These are phyloP conservation scores for Venturia nashicola DNA, from an alignment of 2,329 filamentous ascomycete species.

Conservation along the genomic window DNA sequence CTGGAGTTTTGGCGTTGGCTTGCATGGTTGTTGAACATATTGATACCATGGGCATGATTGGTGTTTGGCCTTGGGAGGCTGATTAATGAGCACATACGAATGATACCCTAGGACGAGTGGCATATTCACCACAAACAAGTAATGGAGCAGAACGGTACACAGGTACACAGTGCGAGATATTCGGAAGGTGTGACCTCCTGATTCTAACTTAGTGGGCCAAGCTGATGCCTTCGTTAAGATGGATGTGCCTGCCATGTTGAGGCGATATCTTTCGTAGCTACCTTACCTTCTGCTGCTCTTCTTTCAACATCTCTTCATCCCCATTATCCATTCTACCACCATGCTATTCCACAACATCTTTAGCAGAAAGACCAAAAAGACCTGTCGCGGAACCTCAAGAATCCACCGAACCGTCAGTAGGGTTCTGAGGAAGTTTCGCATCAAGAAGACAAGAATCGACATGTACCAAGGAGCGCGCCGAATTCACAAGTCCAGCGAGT, in stretches of 20 bases:
- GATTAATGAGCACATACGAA: neutral
- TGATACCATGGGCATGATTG: neutral
- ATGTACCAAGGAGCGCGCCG: neutral
- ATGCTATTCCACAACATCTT: neutral
- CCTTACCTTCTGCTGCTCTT: neutral
- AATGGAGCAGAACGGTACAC: neutral
- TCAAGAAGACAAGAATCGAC: neutral
- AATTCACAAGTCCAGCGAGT: neutral
- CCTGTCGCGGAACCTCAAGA: neutral
- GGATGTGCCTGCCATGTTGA: neutral
- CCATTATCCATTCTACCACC: neutral
- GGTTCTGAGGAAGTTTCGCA: neutral
- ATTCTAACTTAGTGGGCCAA: neutral
- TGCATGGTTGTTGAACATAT: neutral
- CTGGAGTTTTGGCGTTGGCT: neutral
- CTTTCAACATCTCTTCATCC: neutral
- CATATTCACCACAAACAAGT: neutral
- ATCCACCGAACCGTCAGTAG: neutral
- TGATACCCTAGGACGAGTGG: neutral
- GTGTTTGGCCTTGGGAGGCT: neutral
- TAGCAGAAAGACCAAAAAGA: neutral
- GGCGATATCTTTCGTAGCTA: neutral
- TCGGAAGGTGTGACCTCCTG: too few species aligned
- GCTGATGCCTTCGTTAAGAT: neutral
- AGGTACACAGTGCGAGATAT: too few species aligned